A percentile compares a stretch with the other conserved stretches of the same genome.
phyloP scores from a whole-genome alignment of 441 rosid species.

The Adansonia rubrostipa region DNA sequence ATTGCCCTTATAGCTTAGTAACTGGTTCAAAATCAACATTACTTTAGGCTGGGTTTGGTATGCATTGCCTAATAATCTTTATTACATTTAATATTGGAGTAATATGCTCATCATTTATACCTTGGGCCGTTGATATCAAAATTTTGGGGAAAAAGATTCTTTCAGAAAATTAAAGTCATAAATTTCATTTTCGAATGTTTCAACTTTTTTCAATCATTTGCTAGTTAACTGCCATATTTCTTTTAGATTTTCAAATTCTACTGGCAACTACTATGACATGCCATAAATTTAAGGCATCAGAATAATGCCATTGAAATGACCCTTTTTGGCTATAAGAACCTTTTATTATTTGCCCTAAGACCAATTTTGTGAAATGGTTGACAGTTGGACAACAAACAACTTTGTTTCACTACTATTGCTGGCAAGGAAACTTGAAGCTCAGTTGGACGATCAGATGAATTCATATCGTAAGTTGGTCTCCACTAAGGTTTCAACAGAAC shows the following conservation, averaged over 20 bases:
- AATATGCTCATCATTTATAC: background rate
- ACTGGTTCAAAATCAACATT: background rate
- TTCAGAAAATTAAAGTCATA: background rate
- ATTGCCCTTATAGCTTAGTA: background rate
- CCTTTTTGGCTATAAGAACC: background rate
- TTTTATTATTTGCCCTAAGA: background rate
- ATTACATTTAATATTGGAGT: background rate
- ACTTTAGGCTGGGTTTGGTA: background rate
- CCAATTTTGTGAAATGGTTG: background rate
- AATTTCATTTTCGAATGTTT: background rate
- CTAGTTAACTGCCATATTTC: background rate
- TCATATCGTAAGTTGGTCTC: conserved; percentile 81
- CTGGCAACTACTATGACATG: background rate
- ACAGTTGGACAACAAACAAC: background rate
- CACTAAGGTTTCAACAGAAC: conserved; percentile 60
- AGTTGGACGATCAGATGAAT: conserved; percentile 95
- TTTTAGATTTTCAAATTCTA: conserved; percentile 12
- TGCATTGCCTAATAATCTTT: background rate
- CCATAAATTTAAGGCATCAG: conserved; percentile 4
- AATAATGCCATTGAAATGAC: background rate
- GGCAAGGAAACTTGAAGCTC: conserved; percentile 97
- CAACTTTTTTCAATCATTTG: background rate
- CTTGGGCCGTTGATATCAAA: background rate
- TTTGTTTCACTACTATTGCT: conserved; percentile 32
- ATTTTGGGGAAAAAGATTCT: background rate